Percentiles rank a stretch among this genome's conserved stretches.
Evolutionary conservation across 2,329 filamentous ascomycete genomes (phyloP).

Genomic region (Colletotrichum tropicicola): DNA sequence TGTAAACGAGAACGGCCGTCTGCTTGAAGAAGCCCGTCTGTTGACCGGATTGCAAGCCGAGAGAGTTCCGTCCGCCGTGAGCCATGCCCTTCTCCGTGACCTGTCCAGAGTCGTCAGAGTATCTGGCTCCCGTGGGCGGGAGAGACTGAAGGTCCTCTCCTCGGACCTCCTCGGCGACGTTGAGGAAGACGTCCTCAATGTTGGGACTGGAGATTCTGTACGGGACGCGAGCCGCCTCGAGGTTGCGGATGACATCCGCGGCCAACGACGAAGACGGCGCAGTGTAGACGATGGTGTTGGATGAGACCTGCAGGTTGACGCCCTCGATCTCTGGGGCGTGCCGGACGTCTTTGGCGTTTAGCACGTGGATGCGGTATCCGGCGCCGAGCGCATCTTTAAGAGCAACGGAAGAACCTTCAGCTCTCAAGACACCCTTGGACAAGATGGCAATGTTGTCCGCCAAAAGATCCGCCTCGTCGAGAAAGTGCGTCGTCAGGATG

Average conservation of each 20-base stretch:
- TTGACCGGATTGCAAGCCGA: constrained; percentile 73
- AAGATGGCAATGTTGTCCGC: constrained; percentile 77
- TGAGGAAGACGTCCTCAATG: constrained; percentile 91
- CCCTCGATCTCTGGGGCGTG: constrained; percentile 61
- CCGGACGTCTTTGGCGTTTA: constrained; percentile 53
- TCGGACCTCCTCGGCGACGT: constrained; percentile 83
- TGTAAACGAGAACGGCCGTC: constrained; percentile 77
- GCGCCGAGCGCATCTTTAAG: constrained; percentile 72
- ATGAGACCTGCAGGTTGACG: constrained; percentile 64
- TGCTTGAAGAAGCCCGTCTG: constrained; percentile 77
- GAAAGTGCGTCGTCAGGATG: constrained; percentile 77
- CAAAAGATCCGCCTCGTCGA: constrained; percentile 79
- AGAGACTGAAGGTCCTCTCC: constrained; percentile 32
- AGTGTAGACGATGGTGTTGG: constrained; percentile 80
- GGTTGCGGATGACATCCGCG: constrained; percentile 72
- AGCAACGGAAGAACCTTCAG: constrained; percentile 73
- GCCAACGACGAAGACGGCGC: constrained; percentile 76
- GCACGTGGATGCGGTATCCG: constrained; percentile 40
- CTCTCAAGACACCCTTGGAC: constrained; percentile 72
- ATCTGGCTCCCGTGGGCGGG: background rate
- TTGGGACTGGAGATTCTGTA: constrained; percentile 90
- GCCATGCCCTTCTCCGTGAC: constrained; percentile 38
- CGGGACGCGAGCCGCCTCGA: constrained; percentile 76
- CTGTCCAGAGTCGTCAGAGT: background rate
- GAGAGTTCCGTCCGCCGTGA: background rate